Evolutionary conservation across 176 grass and related monocot species (phyloP).

Genomic region (Oryza nivara): DNA sequence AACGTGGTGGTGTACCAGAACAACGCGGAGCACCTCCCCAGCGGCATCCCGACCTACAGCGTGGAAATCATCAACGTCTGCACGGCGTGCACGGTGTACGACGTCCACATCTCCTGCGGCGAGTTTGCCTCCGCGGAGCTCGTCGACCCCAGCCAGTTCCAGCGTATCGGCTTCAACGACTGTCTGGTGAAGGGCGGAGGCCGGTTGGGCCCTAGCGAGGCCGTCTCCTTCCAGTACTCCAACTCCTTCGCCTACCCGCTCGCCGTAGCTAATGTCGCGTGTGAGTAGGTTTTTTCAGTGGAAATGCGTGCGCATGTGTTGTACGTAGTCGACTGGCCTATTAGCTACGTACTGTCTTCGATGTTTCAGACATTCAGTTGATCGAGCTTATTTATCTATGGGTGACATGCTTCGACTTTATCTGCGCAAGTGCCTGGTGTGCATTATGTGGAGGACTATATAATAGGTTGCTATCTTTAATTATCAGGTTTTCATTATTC

Average conservation of each 20-base stretch:
- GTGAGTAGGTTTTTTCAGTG: neutral
- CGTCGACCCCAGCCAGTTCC: constrained; percentile 27
- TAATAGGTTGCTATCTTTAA: too few relatives aligned
- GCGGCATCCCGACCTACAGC: constrained; percentile 31
- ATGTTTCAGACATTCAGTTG: too few relatives aligned
- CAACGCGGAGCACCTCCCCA: neutral
- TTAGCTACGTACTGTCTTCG: too few relatives aligned
- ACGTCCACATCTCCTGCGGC: constrained; percentile 35
- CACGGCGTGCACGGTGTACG: constrained; percentile 9
- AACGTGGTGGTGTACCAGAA: neutral
- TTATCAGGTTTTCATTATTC: too few relatives aligned
- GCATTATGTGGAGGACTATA: too few relatives aligned
- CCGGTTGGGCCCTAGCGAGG: neutral
- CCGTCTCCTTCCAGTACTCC: constrained; percentile 17
- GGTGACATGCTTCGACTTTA: too few relatives aligned
- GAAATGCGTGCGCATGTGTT: too few relatives aligned
- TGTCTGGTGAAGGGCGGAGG: constrained; percentile 24
- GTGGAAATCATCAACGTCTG: constrained; percentile 13
- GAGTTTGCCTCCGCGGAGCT: constrained; percentile 30
- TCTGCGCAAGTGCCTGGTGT: too few relatives aligned
- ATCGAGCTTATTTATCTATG: too few relatives aligned
- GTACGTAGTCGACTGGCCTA: too few relatives aligned
- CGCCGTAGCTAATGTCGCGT: neutral
- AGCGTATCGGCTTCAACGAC: constrained; percentile 17
- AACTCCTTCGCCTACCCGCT: constrained; percentile 22